Conservation (phyloP, 192 early-diverging fungal genomes). For the Blastocladiella britannica region DNA sequence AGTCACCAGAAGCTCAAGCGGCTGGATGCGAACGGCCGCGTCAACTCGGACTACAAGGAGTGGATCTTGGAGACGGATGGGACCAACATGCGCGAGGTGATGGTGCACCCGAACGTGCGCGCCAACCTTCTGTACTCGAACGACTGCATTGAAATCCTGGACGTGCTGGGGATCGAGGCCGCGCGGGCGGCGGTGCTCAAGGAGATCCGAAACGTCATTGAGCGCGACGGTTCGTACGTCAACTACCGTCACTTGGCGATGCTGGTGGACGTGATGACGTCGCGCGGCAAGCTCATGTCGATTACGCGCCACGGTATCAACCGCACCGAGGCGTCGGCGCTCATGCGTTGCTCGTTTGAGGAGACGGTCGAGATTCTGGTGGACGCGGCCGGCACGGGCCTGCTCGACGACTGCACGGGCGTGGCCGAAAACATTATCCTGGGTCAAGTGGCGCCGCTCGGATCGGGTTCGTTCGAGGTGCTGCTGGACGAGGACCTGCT, state of each 20-base stretch:
- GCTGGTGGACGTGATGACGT: constrained; percentile 91
- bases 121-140: constrained; percentile 66
- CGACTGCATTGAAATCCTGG: constrained; percentile 72
- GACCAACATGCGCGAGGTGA: constrained; percentile 67
- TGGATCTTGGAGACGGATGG: constrained; percentile 85
- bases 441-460: constrained; percentile 88
- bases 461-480: constrained; percentile 83
- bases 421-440: constrained; percentile 96
- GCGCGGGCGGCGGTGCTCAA: constrained; percentile 70
- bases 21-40: constrained; percentile 35
- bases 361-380: constrained; percentile 97
- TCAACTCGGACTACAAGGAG: constrained; percentile 40
- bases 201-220: constrained; percentile 80
- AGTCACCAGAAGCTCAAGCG: constrained; percentile 25
- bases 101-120: constrained; percentile 69
- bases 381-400: constrained; percentile 77
- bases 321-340: constrained; percentile 74
- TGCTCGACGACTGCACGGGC: constrained; percentile 83
- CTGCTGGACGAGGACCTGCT: constrained; percentile 86
- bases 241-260: constrained; percentile 94
- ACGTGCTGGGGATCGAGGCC: constrained; percentile 92
- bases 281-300: constrained; percentile 76
- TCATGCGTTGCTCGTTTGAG: constrained; percentile 92
- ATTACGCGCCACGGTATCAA: constrained; percentile 98
- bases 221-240: constrained; percentile 90